Conservation (phyloP, 106 monocot species). For the Allium fistulosum region DNA sequence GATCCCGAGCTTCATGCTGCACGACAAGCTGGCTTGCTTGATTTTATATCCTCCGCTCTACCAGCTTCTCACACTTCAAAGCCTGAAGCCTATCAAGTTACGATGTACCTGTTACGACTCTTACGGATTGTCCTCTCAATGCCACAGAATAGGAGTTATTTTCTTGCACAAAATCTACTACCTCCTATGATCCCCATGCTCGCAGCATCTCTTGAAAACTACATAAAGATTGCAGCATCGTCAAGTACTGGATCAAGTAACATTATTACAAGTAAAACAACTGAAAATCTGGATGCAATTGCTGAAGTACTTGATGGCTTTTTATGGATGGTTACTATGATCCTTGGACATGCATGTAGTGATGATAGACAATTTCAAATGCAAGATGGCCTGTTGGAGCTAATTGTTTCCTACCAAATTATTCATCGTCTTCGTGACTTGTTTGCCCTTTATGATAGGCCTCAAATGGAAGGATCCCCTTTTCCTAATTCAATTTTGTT, state of each 20-base stretch:
- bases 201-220: conserved; percentile 85
- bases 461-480: conserved; percentile 88
- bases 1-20: conserved; percentile 84
- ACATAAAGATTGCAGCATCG: conserved; percentile 92
- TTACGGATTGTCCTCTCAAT: conserved; percentile 61
- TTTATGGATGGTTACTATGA: conserved; percentile 59
- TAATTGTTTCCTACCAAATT: conserved; percentile 84
- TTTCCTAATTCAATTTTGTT: conserved; percentile 88
- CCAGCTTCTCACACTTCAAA: conserved; percentile 90
- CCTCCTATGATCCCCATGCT: conserved; percentile 95
- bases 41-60: conserved; percentile 85
- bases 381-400: conserved; percentile 74
- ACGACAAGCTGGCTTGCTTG: conserved; percentile 87
- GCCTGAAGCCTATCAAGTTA: conserved; percentile 89
- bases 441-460: conserved; percentile 92
- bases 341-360: conserved; percentile 51
- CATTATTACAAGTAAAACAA: conserved; percentile 33
- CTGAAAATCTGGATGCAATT: conserved; percentile 68
- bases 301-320: conserved; percentile 77
- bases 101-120: conserved; percentile 62
- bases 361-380: conserved; percentile 80
- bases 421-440: conserved; percentile 90
- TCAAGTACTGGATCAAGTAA: conserved; percentile 43
- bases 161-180: conserved; percentile 89
- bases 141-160: conserved; percentile 75